A percentile compares a stretch with the other conserved stretches of the same genome.
Evolutionary conservation across 2,329 filamentous ascomycete species (phyloP).

Genomic region (Hypoxylon sp.): DNA sequence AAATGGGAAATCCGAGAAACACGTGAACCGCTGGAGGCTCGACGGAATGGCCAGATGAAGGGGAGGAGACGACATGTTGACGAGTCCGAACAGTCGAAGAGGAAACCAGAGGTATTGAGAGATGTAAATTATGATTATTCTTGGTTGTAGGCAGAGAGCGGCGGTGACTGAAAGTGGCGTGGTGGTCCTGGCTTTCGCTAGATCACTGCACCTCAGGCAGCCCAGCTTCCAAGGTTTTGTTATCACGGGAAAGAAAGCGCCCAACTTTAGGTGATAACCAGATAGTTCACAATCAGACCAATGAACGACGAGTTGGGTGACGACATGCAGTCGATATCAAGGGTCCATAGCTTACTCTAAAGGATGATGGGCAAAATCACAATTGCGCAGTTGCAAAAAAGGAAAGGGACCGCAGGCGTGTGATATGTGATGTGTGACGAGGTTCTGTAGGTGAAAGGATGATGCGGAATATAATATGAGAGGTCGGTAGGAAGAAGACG

Average conservation of each 20-base stretch:
- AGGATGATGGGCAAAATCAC: slow-evolving; percentile 9
- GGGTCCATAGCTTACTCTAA: slow-evolving; percentile 19
- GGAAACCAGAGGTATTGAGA: not conserved
- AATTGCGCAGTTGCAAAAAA: slow-evolving; percentile 1
- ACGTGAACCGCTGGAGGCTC: slow-evolving; percentile 46
- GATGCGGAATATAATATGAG: not conserved
- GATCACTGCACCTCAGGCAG: slow-evolving; percentile 1
- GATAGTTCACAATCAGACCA: slow-evolving; percentile 30
- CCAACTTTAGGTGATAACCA: slow-evolving; percentile 20
- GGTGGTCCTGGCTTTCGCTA: slow-evolving; percentile 21
- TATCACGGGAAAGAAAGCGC: slow-evolving; percentile 5
- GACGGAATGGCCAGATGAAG: slow-evolving; percentile 47
- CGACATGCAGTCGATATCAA: slow-evolving; percentile 29
- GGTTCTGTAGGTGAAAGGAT: slow-evolving; percentile 2
- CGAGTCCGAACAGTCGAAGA: slow-evolving; percentile 4
- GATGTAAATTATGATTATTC: slow-evolving; percentile 5
- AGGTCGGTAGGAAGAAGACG: not conserved
- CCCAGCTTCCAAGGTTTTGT: slow-evolving; percentile 10
- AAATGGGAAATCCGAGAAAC: slow-evolving; percentile 50
- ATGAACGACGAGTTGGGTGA: slow-evolving; percentile 23
- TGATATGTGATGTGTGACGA: not conserved
- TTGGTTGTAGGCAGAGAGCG: not conserved
- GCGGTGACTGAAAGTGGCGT: slow-evolving; percentile 22
- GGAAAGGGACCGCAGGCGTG: not conserved
- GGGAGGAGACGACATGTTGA: slow-evolving; percentile 22